Base-by-base conservation (phyloP, 2,329 filamentous ascomycete genomes). In the Alternaria angustiovoidea region DNA sequence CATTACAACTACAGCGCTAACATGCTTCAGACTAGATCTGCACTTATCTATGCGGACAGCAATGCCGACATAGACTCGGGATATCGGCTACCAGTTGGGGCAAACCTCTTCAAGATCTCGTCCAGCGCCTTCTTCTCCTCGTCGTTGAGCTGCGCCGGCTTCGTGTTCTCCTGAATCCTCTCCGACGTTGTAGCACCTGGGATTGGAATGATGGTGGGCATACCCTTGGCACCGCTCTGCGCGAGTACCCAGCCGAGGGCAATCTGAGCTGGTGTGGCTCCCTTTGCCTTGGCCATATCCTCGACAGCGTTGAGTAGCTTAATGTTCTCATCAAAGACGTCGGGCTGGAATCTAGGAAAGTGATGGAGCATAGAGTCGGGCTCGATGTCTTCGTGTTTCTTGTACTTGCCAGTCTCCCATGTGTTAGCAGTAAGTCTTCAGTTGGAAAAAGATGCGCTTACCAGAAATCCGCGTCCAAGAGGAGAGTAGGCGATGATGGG, bases 401-500 rank as follows among this genome's bases (percentile, higher is more conserved):
- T 83, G 68, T 85, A 80, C 66, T 69, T 65, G 57, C 74, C 77
- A 6, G 75, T 75, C 73, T 86, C 24, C 38, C 20, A 67, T 14
- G 2, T 24, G 56, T 77, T 32, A 77, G 73, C 51, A n/a, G 42
- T 47, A 7, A 26, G 32, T 36, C 14, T 2, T 11, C 14, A 11
- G 4, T 6, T 3, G 20, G n/a, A 12, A 39, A 42, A 18, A 12
- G 24, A 4, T 34, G n/a, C 24, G 24, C 72, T 77, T 75, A 70
- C 79, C 72, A 81, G 68, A 78, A 87, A 85, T 1, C 88, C 88
- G 26, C 86, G 81, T 5, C 90, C 88, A 0, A 93, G 81, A 1
- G 91, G 91, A 44, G 89, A 89, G 78, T 93, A 94, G 4, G 76
- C 75, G n/a, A 92, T 78, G 48, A 94, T 80, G 0, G 90, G 88